Base-by-base conservation (phyloP, 371 early-diverging fungal genomes). In the Chytridiales sp. region DNA sequence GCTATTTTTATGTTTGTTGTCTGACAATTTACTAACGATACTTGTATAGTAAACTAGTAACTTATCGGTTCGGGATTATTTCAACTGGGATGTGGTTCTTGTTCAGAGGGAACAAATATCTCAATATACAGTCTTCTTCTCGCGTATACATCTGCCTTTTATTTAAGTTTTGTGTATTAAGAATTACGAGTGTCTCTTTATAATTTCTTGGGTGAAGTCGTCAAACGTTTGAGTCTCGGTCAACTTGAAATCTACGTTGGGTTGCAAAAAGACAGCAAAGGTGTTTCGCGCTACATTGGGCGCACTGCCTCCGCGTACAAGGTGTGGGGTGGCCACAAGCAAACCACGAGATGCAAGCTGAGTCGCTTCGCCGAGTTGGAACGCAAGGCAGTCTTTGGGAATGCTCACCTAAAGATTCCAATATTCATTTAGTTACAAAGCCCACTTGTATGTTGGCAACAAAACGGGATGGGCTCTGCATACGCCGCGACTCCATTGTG, bases 351-450 rank as follows among this genome's bases (percentile, higher is more conserved):
- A 72, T 0, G 79, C 73, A 24, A 81, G 47, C 63, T 79, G 70
- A 35, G 85, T 56, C 0, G 86, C 83, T 62, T 82, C 83, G n/a
- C 86, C 86, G 9, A 82, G 78, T 59, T 86, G 86, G 75, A 86
- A 84, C 6, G 84, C 85, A 13, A 85, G 56, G 34, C 74, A 71
- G 59, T 85, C 82, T 2, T 61, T 39, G 6, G 86, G 86, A 48
- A 86, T 83, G n/a, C 64, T 59, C 31, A 79, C 78, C 58, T 74
- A 58, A 11, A 22, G 17, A n/a, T 6, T 32, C 22, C 17, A 29
- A 29, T 48, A n/a, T n/a, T n/a, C n/a, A n/a, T n/a, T n/a, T n/a
- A n/a, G n/a, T n/a, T n/a, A n/a, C n/a, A n/a, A n/a, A n/a, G n/a
- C n/a, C n/a, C n/a, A n/a, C n/a, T n/a, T n/a, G n/a, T n/a, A n/a